phyloP scores from a whole-genome alignment of 2,329 filamentous ascomycete species.

The Neofusicoccum parvum region DNA sequence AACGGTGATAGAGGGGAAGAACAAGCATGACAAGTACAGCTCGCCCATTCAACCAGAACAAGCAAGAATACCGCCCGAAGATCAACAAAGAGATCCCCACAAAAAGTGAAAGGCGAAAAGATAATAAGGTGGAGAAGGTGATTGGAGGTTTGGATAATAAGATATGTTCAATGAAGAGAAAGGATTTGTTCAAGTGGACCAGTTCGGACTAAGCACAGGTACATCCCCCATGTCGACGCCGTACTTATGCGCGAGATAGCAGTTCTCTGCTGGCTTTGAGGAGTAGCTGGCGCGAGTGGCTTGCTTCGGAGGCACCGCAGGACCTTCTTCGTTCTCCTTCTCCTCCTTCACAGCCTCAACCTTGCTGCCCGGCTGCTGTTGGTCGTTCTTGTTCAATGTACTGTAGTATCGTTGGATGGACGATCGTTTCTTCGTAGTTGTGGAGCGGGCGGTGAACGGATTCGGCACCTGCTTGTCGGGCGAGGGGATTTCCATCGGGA shows the following conservation, averaged over 20 bases:
- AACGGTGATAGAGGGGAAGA: no score
- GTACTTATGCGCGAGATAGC: neutral
- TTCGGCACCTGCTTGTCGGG: neutral
- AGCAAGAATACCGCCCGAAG: no score
- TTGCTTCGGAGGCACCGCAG: neutral
- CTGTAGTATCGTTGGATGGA: slow-evolving; percentile 17
- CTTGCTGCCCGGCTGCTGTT: neutral
- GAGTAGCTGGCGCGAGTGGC: neutral
- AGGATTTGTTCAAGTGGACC: neutral
- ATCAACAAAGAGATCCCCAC: no score
- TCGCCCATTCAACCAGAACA: no score
- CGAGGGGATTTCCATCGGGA: neutral
- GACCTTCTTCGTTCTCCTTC: neutral
- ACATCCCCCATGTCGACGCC: slow-evolving; percentile 38
- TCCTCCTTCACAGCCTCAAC: neutral
- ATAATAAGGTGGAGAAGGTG: no score
- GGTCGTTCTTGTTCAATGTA: neutral
- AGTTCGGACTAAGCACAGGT: slow-evolving; percentile 28
- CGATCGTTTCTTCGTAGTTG: neutral
- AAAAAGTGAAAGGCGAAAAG: no score
- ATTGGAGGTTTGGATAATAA: no score
- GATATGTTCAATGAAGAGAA: no score
- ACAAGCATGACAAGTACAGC: no score
- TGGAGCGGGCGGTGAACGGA: neutral
- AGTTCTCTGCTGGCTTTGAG: neutral